Conservation (phyloP, 768 basidiomycete genomes). For the Agrocybe pediades region DNA sequence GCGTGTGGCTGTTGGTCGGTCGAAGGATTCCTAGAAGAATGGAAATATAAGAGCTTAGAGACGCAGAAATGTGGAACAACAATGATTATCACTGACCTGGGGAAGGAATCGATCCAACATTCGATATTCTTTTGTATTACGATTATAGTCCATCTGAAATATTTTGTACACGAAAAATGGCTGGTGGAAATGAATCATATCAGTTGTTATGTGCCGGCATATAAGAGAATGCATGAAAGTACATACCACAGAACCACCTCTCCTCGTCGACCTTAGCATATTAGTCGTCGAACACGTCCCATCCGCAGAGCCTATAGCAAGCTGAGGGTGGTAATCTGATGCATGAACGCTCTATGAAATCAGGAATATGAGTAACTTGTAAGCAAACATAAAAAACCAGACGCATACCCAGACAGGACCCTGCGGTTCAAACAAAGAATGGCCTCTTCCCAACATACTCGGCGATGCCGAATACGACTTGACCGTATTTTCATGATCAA, state of each 20-base stretch:
- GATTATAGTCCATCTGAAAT: conserved; percentile 87
- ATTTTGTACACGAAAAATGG: conserved; percentile 79
- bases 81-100: conserved; percentile 49
- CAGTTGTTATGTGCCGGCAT: neutral
- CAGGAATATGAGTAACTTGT: neutral
- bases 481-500: conserved; percentile 81
- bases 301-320: conserved; percentile 83
- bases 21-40: conserved; percentile 49
- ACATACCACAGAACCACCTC: conserved; percentile 74
- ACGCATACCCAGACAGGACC: conserved; percentile 82
- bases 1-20: conserved; percentile 40
- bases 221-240: neutral
- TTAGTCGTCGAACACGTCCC: conserved; percentile 81
- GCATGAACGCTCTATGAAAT: conserved; percentile 59
- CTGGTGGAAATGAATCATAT: conserved; percentile 34
- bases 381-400: neutral
- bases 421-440: conserved; percentile 69
- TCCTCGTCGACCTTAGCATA: conserved; percentile 61
- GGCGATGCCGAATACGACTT: conserved; percentile 76
- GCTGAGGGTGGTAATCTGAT: conserved; percentile 87
- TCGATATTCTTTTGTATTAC: conserved; percentile 70
- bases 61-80: neutral
- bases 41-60: neutral
- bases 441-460: conserved; percentile 72
- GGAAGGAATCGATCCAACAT: conserved; percentile 90